Evolutionary conservation across 768 basidiomycete genomes (phyloP), one percentile per base, ranked within the genome.

Genomic region (Termitomyces sp.): DNA sequence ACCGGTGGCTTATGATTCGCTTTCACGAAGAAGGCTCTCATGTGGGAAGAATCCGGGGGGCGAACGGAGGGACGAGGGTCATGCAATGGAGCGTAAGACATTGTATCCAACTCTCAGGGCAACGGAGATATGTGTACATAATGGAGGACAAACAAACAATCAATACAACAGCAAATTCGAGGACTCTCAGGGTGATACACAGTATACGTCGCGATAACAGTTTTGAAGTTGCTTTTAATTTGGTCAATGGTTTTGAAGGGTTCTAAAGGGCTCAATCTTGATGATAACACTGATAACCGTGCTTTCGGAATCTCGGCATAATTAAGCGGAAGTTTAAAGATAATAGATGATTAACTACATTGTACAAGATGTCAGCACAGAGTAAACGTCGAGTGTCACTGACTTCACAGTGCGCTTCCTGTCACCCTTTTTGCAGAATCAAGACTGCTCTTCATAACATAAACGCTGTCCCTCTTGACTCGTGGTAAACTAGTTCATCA

Each of bases 31-130:
- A 73, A 66, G 40, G 58, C 48, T 21, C 55, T 63, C 69, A 71
- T 74, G 5, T 54, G 57, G 19, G 52, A 14, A 52, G 55, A 45
- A 49, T 46, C 54, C 11, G 45, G 50, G 32, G 37, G 53, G 3
- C 44, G 28, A 7, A 53, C 45, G 5, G 58, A 56, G 45, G 54
- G 43, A 30, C 8, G 42, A 50, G 54, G 60, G 53, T 55, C 53
- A 30, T 62, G 61, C n/a, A 71, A 54, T 45, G 65, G 68, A 46
- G 62, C 48, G 57, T 73, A 72, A 51, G 69, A 68, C 71, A 71
- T 71, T 9, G 19, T 30, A 15, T 21, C 14, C 10, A 12, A 32
- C 28, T 19, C 19, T 42, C 34, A 3, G 3, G 19, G 17, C n/a
- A 41, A 41, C 40, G 40, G 40, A 41, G 40, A 37, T 37, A 37